Evolutionary conservation across 2,329 filamentous ascomycete species (phyloP).

Genomic region (Alternaria arborescens): DNA sequence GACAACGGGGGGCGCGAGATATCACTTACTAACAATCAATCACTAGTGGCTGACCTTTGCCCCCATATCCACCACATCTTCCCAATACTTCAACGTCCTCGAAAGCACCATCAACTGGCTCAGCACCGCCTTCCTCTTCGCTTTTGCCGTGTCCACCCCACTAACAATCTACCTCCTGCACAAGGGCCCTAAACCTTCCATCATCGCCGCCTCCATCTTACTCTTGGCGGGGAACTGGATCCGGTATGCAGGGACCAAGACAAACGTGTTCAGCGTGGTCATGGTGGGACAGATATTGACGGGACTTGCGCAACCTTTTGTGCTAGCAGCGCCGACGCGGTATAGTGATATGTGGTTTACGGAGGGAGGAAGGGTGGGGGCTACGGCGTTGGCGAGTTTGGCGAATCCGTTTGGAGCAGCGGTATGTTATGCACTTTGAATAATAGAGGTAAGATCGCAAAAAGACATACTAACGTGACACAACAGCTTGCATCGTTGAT

Average conservation of each 20-base stretch:
- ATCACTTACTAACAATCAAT: background rate
- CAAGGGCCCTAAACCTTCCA: slow-evolving; percentile 78
- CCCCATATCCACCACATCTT: slow-evolving; percentile 77
- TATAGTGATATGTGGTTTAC: slow-evolving; percentile 98
- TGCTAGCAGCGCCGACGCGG: slow-evolving; percentile 84
- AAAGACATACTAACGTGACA: slow-evolving; percentile 5
- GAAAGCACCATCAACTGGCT: slow-evolving; percentile 91
- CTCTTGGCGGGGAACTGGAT: slow-evolving; percentile 90
- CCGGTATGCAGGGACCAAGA: slow-evolving; percentile 75
- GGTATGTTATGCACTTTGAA: slow-evolving; percentile 53
- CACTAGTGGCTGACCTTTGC: slow-evolving; percentile 89
- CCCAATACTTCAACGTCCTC: slow-evolving; percentile 77
- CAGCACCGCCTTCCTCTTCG: slow-evolving; percentile 84
- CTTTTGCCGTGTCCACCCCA: slow-evolving; percentile 79
- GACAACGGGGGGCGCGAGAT: too few relatives aligned
- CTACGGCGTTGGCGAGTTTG: slow-evolving; percentile 83
- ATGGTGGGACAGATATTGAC: slow-evolving; percentile 94
- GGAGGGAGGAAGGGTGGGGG: slow-evolving; percentile 79
- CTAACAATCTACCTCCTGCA: slow-evolving; percentile 78
- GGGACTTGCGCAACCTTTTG: slow-evolving; percentile 90
- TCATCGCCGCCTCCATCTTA: slow-evolving; percentile 76
- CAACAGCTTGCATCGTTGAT: slow-evolving; percentile 75
- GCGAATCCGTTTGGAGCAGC: slow-evolving; percentile 92
- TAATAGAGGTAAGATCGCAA: background rate
- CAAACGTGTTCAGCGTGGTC: slow-evolving; percentile 72